Percentiles rank a stretch among this genome's conserved stretches.
These are phyloP conservation scores for Zanthoxylum bungeanum DNA, from an alignment of 345 rosid genomes.

Conservation along the genomic window DNA sequence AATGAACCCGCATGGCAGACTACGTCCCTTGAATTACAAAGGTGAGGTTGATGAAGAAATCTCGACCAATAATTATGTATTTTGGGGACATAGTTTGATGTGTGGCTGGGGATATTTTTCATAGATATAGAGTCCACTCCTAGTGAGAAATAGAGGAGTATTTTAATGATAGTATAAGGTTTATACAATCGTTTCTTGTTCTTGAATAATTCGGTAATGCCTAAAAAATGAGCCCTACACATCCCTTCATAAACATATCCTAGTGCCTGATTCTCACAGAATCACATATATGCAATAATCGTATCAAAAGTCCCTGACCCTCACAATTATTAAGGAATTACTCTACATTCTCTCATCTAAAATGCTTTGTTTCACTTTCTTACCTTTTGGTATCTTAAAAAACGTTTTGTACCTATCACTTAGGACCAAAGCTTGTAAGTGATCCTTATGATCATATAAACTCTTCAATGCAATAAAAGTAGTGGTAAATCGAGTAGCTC, in stretches of 20 bases:
- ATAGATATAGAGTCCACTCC: too few relatives aligned
- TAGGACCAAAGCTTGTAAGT: neutral
- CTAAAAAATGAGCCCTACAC: neutral
- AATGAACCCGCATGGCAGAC: too few relatives aligned
- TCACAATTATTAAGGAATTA: neutral
- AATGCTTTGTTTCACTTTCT: neutral
- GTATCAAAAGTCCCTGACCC: neutral
- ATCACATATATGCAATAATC: too few relatives aligned
- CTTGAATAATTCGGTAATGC: neutral
- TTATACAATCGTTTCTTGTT: neutral
- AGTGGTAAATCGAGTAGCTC: too few relatives aligned
- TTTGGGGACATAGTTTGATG: too few relatives aligned
- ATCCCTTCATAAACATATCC: conserved; percentile 5
- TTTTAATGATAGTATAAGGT: too few relatives aligned
- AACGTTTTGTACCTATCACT: neutral
- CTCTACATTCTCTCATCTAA: neutral
- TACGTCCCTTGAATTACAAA: too few relatives aligned
- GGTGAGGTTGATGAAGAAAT: too few relatives aligned
- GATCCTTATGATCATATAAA: neutral
- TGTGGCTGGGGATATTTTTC: too few relatives aligned
- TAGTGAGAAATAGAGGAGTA: too few relatives aligned
- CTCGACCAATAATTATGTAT: too few relatives aligned
- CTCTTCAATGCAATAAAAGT: neutral
- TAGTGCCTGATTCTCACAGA: neutral
- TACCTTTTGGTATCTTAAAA: too few relatives aligned